A percentile compares a stretch with the other conserved stretches of the same genome.
phyloP scores from a whole-genome alignment of 768 basidiomycete genomes.

The Phylloporus rhodoxanthus region DNA sequence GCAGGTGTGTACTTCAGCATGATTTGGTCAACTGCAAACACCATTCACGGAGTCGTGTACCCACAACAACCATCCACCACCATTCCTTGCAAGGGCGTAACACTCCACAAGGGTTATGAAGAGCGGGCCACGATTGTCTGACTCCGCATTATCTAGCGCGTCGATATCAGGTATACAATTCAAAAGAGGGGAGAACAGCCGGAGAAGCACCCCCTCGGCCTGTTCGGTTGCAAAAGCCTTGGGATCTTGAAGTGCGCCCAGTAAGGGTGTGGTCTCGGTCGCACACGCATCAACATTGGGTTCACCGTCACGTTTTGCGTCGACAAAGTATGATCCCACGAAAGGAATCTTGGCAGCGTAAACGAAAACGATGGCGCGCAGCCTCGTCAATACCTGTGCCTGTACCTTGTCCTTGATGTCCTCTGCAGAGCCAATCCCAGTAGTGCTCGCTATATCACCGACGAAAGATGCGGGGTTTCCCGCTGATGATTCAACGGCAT shows the following conservation, averaged over 20 bases:
- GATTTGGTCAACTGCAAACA: not conserved
- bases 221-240: constrained; percentile 17
- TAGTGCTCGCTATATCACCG: not conserved
- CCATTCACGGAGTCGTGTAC: not conserved
- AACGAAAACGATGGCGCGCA: constrained; percentile 9
- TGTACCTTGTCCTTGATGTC: constrained; percentile 4
- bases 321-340: constrained; percentile 18
- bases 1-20: constrained; percentile 13
- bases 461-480: not conserved
- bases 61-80: constrained; percentile 21
- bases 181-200: constrained; percentile 11
- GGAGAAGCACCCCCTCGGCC: constrained; percentile 14
- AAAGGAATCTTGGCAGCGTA: constrained; percentile 19
- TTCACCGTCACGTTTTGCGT: constrained; percentile 1
- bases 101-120: constrained; percentile 14
- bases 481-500: not conserved
- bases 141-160: constrained; percentile 12
- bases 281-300: not conserved
- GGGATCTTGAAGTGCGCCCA: constrained; percentile 20
- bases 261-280: constrained; percentile 24
- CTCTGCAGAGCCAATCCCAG: not conserved
- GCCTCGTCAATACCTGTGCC: constrained; percentile 3
- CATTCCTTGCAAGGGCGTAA: constrained; percentile 21
- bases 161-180: constrained; percentile 17
- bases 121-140: constrained; percentile 1